phyloP scores from a whole-genome alignment of 768 basidiomycete genomes.

The Tylopilus intermedius region DNA sequence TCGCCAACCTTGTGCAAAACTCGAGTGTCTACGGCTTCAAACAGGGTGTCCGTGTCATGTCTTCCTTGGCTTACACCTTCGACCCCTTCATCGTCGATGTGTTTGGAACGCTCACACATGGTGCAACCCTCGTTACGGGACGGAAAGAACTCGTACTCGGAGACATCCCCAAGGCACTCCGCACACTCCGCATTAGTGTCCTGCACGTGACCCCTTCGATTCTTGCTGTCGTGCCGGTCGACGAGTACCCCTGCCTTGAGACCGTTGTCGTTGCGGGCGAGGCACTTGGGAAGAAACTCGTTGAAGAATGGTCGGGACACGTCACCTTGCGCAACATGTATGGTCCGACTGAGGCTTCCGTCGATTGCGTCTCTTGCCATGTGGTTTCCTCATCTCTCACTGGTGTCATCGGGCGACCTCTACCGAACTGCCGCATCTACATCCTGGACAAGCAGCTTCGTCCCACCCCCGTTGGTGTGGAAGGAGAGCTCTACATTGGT shows the following conservation, averaged over 20 bases:
- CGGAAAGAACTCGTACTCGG: conserved; percentile 28
- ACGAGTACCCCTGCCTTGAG: conserved; percentile 24
- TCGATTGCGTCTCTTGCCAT: conserved; percentile 27
- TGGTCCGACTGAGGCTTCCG: conserved; percentile 31
- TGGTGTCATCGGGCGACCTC: conserved; percentile 29
- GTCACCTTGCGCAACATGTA: conserved; percentile 32
- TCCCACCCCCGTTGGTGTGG: conserved; percentile 28
- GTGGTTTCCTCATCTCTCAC: conserved; percentile 16
- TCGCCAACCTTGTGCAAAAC: conserved; percentile 19
- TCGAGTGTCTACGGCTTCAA: conserved; percentile 21
- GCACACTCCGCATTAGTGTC: conserved; percentile 22
- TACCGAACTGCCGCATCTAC: conserved; percentile 29
- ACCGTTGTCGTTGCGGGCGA: conserved; percentile 26
- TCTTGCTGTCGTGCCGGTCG: conserved; percentile 23
- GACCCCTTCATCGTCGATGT: conserved; percentile 21
- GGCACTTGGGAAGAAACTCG: conserved; percentile 20
- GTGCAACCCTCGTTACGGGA: conserved; percentile 19
- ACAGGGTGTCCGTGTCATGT: conserved; percentile 24
- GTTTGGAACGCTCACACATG: conserved; percentile 18
- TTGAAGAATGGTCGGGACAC: conserved; percentile 22
- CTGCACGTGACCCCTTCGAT: conserved; percentile 31
- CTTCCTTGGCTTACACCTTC: conserved; percentile 28
- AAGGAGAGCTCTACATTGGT: conserved; percentile 22
- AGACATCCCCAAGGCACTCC: conserved; percentile 26
- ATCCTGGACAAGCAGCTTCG: conserved; percentile 25